phyloP scores from a whole-genome alignment of 306 rosid genomes.

The Cicer judaicum region DNA sequence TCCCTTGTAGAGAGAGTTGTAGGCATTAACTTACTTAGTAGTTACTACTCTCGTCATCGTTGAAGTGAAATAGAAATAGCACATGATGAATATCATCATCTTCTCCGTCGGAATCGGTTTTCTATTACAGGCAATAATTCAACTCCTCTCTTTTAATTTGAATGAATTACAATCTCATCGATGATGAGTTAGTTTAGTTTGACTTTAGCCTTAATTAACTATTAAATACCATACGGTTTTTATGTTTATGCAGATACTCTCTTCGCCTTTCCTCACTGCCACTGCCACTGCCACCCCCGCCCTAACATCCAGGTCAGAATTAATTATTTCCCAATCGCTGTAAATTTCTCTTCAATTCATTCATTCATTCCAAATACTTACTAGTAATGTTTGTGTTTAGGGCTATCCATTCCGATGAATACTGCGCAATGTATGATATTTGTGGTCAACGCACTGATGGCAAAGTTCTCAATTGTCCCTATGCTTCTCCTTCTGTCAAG shows the following conservation, averaged over 20 bases:
- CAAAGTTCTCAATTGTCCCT: constrained; percentile 88
- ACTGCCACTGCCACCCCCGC: too few species aligned
- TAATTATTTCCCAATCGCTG: too few species aligned
- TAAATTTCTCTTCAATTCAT: background rate
- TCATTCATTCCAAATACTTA: background rate
- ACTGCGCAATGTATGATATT: constrained; percentile 95
- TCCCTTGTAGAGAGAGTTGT: too few species aligned
- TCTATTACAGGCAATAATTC: constrained; percentile 58
- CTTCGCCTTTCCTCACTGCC: constrained; percentile 37
- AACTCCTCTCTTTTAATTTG: background rate
- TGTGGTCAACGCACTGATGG: constrained; percentile 91
- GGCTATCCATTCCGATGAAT: constrained; percentile 67
- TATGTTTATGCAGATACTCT: constrained; percentile 51
- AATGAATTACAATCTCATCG: background rate
- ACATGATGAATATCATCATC: constrained; percentile 4
- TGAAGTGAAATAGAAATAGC: background rate
- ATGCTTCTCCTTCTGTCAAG: constrained; percentile 79
- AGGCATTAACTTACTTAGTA: too few species aligned
- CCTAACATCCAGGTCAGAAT: too few species aligned
- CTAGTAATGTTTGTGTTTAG: constrained; percentile 44
- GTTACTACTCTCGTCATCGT: too few species aligned
- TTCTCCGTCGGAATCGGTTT: constrained; percentile 39
- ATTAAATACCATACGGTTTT: background rate
- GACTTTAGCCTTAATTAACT: constrained; percentile 22
- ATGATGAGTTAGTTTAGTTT: background rate